Conservation (phyloP, 2,329 filamentous ascomycete species). For the Chrysoporthe cubensis region DNA sequence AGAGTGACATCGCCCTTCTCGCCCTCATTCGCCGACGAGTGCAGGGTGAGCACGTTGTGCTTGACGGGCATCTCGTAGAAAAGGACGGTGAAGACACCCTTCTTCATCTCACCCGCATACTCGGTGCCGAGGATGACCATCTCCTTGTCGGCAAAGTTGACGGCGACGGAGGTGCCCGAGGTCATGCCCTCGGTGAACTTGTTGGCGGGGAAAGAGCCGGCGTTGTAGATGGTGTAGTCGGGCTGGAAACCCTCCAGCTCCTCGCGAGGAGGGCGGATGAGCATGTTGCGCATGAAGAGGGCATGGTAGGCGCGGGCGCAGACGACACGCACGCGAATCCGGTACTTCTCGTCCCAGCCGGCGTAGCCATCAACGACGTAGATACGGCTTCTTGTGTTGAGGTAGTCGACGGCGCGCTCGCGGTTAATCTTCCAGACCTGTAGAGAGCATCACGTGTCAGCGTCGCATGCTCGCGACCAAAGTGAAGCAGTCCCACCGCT, state of each 20-base stretch:
- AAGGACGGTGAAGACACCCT: constrained; percentile 97
- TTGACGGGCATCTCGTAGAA: constrained; percentile 99
- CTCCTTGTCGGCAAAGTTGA: constrained; percentile 99
- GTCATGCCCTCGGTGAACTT: constrained; percentile 98
- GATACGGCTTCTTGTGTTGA: constrained; percentile 98
- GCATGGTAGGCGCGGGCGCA: constrained; percentile 99
- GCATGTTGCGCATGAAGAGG: constrained; percentile 99
- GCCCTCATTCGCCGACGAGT: constrained; percentile 98
- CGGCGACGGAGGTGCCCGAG: constrained; percentile 93
- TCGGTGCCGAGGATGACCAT: constrained; percentile 99
- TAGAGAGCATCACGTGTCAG: constrained; percentile 37
- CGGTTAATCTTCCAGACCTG: constrained; percentile 99
- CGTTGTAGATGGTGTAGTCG: constrained; percentile 99
- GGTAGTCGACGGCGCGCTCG: constrained; percentile 97
- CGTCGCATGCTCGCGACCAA: not conserved
- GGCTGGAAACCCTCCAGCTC: constrained; percentile 98
- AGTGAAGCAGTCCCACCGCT: not conserved
- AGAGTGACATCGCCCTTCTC: constrained; percentile 93
- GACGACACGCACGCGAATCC: constrained; percentile 95
- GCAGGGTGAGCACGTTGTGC: constrained; percentile 97
- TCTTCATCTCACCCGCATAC: constrained; percentile 98
- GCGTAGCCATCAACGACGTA: constrained; percentile 98
- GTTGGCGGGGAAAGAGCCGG: constrained; percentile 97
- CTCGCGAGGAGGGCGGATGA: constrained; percentile 88
- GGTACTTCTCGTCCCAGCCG: constrained; percentile 98